These are phyloP conservation scores for Salvia hispanica DNA, from an alignment of 257 asterid species.

Conservation along the genomic window DNA sequence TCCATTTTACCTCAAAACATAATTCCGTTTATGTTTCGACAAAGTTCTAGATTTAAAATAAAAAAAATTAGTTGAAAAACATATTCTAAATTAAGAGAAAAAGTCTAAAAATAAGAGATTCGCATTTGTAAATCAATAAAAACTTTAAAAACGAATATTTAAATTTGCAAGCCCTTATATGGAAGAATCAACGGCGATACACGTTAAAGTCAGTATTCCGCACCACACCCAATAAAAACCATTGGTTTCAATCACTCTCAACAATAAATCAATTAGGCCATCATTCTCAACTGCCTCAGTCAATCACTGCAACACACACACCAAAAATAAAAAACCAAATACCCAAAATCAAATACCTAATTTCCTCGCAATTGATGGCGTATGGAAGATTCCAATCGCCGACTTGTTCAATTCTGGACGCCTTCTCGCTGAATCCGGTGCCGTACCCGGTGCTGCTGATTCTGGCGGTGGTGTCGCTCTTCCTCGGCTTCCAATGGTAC, in stretches of 20 bases:
- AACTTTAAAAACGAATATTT: no score
- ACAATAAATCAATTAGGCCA: constrained; percentile 36
- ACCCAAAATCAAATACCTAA: no score
- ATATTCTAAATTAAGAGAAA: no score
- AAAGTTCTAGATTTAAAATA: no score
- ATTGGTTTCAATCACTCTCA: background rate
- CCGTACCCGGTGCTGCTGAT: constrained; percentile 78
- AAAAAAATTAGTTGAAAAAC: no score
- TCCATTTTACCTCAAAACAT: no score
- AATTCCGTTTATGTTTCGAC: background rate
- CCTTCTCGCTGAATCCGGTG: constrained; percentile 57
- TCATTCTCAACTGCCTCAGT: constrained; percentile 38
- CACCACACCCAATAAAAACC: constrained; percentile 26
- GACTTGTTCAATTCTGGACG: constrained; percentile 51
- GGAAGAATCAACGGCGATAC: no score
- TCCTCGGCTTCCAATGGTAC: constrained; percentile 84
- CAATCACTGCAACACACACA: background rate
- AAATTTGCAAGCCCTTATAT: no score
- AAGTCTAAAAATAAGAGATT: no score
- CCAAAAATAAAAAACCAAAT: background rate
- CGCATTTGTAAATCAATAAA: no score
- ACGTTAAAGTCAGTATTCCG: background rate
- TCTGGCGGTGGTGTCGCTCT: constrained; percentile 60
- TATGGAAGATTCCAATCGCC: constrained; percentile 51
- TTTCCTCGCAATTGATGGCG: constrained; percentile 35